Conservation (phyloP, 106 monocot genomes). For the Cymbidium sinense region DNA sequence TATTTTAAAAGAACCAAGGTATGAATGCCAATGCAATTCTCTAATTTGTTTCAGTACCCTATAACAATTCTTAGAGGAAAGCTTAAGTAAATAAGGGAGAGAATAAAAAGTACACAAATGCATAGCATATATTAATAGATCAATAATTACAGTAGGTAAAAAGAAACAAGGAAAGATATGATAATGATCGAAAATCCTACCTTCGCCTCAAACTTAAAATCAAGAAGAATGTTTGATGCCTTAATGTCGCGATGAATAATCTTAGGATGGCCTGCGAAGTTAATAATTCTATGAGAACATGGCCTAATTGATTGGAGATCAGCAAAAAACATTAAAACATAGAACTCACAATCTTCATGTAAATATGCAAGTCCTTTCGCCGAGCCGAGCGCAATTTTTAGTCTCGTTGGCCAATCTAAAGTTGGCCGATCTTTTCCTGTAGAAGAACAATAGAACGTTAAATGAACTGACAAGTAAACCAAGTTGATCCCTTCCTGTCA, state of each 20-base stretch:
- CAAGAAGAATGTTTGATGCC: conserved; percentile 58
- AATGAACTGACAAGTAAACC: background rate
- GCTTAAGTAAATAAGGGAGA: background rate
- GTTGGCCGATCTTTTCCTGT: conserved; percentile 39
- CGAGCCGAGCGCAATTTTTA: conserved; percentile 71
- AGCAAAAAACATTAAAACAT: background rate
- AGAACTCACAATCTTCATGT: conserved; percentile 70
- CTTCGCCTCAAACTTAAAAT: conserved; percentile 80
- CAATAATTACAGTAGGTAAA: background rate
- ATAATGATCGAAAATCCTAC: conserved; percentile 15
- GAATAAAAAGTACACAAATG: background rate
- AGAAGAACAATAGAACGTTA: background rate
- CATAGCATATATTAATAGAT: background rate
- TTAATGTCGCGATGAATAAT: conserved; percentile 78
- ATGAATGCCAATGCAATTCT: background rate
- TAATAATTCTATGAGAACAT: background rate
- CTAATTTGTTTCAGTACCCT: too few species aligned
- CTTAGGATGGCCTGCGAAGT: conserved; percentile 47
- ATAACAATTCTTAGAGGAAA: background rate
- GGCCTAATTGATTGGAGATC: background rate
- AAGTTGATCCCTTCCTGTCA: background rate
- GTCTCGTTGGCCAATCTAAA: conserved; percentile 58
- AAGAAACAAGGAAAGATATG: background rate
- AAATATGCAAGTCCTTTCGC: conserved; percentile 80
- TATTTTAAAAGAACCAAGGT: background rate